These are phyloP conservation scores for Diaporthe vaccinii DNA, from an alignment of 2,329 filamentous ascomycete genomes.

Conservation along the genomic window DNA sequence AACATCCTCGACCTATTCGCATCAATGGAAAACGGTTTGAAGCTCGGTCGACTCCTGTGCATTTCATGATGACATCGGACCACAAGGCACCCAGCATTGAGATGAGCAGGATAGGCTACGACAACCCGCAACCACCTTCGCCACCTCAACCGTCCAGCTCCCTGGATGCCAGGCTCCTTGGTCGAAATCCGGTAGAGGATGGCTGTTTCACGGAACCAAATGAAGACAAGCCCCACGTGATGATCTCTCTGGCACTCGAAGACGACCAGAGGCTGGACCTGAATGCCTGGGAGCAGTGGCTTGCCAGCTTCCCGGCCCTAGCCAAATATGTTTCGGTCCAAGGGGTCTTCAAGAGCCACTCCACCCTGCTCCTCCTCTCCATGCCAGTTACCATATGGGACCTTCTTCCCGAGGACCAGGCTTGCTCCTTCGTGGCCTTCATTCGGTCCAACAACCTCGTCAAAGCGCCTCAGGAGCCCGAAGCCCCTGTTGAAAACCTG, in stretches of 20 bases:
- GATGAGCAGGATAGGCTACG: conserved; percentile 57
- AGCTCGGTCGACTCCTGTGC: conserved; percentile 70
- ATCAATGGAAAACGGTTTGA: conserved; percentile 71
- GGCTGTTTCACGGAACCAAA: conserved; percentile 58
- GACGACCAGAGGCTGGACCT: conserved; percentile 69
- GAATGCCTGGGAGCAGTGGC: conserved; percentile 72
- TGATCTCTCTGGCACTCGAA: conserved; percentile 72
- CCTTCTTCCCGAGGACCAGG: conserved; percentile 68
- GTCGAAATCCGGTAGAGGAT: conserved; percentile 41
- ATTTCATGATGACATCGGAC: conserved; percentile 75
- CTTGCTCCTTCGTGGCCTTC: conserved; percentile 70
- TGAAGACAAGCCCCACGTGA: conserved; percentile 70
- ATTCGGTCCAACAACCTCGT: conserved; percentile 70
- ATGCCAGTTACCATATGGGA: conserved; percentile 73
- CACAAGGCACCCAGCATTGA: conserved; percentile 72
- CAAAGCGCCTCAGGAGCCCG: conserved; percentile 47
- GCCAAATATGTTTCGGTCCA: conserved; percentile 73
- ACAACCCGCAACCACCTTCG: conserved; percentile 53
- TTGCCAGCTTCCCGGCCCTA: conserved; percentile 67
- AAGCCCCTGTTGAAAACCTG: conserved; percentile 25
- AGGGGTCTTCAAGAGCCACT: conserved; percentile 73
- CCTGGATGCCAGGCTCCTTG: conserved; percentile 21
- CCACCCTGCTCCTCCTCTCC: conserved; percentile 69
- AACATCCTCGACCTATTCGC: conserved; percentile 69
- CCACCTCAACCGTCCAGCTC: conserved; percentile 49